Conservation (phyloP, 2,329 filamentous ascomycete species). For the Pseudocercospora musae region DNA sequence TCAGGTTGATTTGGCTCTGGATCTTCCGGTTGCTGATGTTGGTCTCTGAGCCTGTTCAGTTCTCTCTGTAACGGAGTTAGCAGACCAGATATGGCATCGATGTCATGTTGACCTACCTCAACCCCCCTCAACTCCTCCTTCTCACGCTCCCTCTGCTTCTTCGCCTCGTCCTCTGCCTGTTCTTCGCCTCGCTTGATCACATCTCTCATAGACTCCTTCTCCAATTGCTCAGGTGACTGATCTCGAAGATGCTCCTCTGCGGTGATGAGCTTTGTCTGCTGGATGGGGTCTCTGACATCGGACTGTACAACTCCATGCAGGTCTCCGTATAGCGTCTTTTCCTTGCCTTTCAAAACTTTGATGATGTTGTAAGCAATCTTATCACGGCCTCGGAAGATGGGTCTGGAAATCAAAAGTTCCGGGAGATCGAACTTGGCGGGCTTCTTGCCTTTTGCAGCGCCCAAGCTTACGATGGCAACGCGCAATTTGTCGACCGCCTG, state of each 20-base stretch:
- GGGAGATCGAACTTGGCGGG: neutral
- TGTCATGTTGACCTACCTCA: neutral
- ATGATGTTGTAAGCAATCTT: neutral
- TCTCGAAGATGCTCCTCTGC: neutral
- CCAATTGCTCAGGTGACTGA: neutral
- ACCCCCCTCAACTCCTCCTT: neutral
- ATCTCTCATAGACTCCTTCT: neutral
- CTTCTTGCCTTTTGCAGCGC: neutral
- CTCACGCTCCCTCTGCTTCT: neutral
- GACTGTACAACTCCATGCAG: neutral
- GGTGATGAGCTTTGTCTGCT: neutral
- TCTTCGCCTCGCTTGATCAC: neutral
- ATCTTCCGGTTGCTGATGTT: neutral
- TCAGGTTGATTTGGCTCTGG: neutral
- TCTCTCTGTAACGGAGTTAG: neutral
- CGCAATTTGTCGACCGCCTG: neutral
- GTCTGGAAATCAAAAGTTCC: neutral
- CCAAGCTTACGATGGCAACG: neutral
- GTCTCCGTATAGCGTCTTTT: neutral
- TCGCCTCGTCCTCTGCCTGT: neutral
- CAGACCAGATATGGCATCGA: neutral
- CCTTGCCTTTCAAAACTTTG: neutral
- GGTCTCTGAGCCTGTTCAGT: neutral
- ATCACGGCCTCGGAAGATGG: neutral
- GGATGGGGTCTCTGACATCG: neutral